phyloP scores from a whole-genome alignment of 495 filamentous ascomycete species.

The Xanthoparmelia taractica region DNA sequence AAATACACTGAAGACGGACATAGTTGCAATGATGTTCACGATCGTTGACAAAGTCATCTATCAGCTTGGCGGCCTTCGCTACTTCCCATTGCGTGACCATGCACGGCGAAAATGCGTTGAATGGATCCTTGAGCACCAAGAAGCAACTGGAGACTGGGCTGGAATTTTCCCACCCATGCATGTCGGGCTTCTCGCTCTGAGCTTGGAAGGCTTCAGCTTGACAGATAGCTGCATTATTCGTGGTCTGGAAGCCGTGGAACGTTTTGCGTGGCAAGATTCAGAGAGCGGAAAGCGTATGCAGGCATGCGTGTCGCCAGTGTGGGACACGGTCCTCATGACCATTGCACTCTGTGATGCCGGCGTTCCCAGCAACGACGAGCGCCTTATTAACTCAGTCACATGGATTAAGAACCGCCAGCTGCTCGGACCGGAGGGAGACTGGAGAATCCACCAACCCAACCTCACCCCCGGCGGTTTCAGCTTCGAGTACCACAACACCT shows the following conservation, averaged over 20 bases:
- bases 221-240: slow-evolving; percentile 13
- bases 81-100: slow-evolving; percentile 16
- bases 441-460: slow-evolving; percentile 28
- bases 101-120: slow-evolving; percentile 23
- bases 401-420: slow-evolving; percentile 31
- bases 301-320: slow-evolving; percentile 27
- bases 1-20: slow-evolving; percentile 20
- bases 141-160: slow-evolving; percentile 29
- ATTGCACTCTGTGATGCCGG: slow-evolving; percentile 28
- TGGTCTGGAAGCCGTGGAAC: slow-evolving; percentile 29
- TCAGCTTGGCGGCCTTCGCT: slow-evolving; percentile 23
- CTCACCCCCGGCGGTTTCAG: slow-evolving; percentile 29
- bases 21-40: slow-evolving; percentile 25
- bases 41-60: slow-evolving; percentile 28
- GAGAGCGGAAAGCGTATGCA: slow-evolving; percentile 20
- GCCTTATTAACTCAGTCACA: slow-evolving; percentile 17
- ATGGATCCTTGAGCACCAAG: slow-evolving; percentile 33
- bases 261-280: slow-evolving; percentile 27
- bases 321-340: slow-evolving; percentile 36
- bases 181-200: slow-evolving; percentile 25
- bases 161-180: slow-evolving; percentile 34
- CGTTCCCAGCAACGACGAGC: not conserved
- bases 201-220: slow-evolving; percentile 30
- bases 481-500: slow-evolving; percentile 36
- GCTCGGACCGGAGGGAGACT: slow-evolving; percentile 30